Percentiles rank a stretch among this genome's conserved stretches.
phyloP scores from a whole-genome alignment of 306 rosid genomes.

The Parietaria judaica region DNA sequence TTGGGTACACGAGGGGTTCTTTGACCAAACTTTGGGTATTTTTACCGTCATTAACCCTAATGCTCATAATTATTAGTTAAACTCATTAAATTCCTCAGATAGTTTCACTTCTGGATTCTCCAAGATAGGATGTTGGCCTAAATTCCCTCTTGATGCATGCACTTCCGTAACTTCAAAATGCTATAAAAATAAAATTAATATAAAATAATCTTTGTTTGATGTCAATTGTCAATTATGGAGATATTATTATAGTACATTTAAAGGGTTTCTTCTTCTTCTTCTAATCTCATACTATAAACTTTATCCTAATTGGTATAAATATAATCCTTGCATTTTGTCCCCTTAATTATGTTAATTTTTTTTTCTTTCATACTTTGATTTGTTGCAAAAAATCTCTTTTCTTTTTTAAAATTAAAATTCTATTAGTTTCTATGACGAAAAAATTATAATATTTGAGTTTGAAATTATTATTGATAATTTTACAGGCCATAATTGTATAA shows the following conservation, averaged over 20 bases:
- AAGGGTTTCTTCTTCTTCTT: too few species aligned
- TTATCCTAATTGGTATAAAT: too few species aligned
- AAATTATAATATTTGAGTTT: too few species aligned
- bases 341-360: not conserved
- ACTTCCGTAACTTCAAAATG: constrained; percentile 18
- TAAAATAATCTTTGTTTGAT: not conserved
- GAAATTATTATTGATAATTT: too few species aligned
- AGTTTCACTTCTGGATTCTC: constrained; percentile 15
- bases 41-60: too few species aligned
- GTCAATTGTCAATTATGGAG: constrained; percentile 45
- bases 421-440: too few species aligned
- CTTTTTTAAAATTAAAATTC: too few species aligned
- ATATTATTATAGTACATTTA: not conserved
- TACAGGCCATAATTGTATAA: too few species aligned
- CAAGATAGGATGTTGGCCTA: constrained; percentile 34
- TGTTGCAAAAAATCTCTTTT: not conserved
- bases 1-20: too few species aligned
- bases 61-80: not conserved
- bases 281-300: too few species aligned
- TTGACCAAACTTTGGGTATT: too few species aligned
- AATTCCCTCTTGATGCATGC: constrained; percentile 28
- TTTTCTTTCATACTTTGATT: constrained; percentile 1
- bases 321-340: too few species aligned
- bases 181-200: constrained; percentile 5
- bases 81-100: not conserved